These are phyloP conservation scores for Brassica incana DNA, from an alignment of 345 rosid species.

Conservation along the genomic window DNA sequence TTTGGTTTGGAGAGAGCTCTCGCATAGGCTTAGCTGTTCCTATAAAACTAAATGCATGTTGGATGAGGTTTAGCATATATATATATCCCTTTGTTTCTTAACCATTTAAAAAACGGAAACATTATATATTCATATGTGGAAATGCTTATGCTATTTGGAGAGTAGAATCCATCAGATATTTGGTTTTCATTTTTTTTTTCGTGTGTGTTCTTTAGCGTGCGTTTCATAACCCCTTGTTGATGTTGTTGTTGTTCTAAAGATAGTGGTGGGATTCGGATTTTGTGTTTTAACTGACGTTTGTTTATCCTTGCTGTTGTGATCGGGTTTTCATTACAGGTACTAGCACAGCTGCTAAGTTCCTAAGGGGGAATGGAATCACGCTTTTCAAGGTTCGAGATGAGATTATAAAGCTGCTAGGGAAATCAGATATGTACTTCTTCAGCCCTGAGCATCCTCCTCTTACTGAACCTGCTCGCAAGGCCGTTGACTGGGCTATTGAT, in stretches of 20 bases:
- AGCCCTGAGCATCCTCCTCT: conserved; percentile 88
- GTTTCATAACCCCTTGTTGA: no score
- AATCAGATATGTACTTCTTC: conserved; percentile 66
- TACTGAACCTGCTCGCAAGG: conserved; percentile 80
- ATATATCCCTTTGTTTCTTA: not conserved
- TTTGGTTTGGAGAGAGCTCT: no score
- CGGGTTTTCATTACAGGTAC: conserved; percentile 51
- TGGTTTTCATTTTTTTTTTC: no score
- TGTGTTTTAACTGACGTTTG: not conserved
- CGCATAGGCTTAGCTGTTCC: no score
- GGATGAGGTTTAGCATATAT: not conserved
- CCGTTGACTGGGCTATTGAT: conserved; percentile 83
- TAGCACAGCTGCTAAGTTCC: conserved; percentile 79
- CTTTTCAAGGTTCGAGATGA: conserved; percentile 73
- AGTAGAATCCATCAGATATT: not conserved
- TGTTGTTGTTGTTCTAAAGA: not conserved
- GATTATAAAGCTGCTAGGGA: conserved; percentile 70
- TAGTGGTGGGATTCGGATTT: not conserved
- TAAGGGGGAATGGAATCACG: conserved; percentile 80
- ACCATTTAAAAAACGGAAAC: not conserved
- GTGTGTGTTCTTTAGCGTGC: not conserved
- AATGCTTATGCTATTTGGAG: not conserved
- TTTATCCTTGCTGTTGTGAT: not conserved
- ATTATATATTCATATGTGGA: not conserved
- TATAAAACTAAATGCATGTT: not conserved